Base-by-base conservation (phyloP, 148 eudicot species). In the Linanthus parryae region DNA sequence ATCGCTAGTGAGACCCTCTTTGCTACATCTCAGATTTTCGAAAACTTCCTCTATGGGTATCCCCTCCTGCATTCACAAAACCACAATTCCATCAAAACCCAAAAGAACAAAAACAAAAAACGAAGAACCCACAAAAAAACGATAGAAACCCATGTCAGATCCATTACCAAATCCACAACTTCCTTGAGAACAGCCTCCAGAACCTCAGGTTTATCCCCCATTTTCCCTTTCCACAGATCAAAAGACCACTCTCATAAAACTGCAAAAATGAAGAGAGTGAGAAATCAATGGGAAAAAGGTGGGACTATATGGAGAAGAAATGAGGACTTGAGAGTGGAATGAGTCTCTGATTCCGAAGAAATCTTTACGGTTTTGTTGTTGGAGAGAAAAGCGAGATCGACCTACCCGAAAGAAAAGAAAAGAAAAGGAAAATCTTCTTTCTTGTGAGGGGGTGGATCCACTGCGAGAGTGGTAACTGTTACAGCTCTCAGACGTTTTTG, bases 101-200 rank as follows among this genome's bases (percentile, higher is more conserved):
- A 60, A 44, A 12, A 14, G 20, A 58, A 54, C 36, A 0, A 20
- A 66, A 47, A 5, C 46, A 30, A 54, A 26, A 28, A n/a, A n/a
- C n/a, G 35, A n/a, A 46, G 30, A 28, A 8, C 52, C 1, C 15
- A 29, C 27, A 60, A 60, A 47, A 65, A 48, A 34, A 15, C 30
- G 8, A 12, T 39, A 22, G 39, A 53, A 57, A 13, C 24, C 23
- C 1, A 5, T 14, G 26, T 14, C 57, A 81, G 94, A 86, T 83
- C 77, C 75, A 62, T 75, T 88, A 94, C 99, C 99, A 94, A 88
- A 88, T 94, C 99, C 59, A 94, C 96, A 56, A 85, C 80, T 61
- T 94, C 99, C 69, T 94, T 94, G 65, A 94, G 25, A 23, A 94
- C 96, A 55, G 95, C 96, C 42, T 94, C 99, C 26, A 94, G 66